Conservation (phyloP, 768 basidiomycete genomes). For the Albatrellus ellisii region DNA sequence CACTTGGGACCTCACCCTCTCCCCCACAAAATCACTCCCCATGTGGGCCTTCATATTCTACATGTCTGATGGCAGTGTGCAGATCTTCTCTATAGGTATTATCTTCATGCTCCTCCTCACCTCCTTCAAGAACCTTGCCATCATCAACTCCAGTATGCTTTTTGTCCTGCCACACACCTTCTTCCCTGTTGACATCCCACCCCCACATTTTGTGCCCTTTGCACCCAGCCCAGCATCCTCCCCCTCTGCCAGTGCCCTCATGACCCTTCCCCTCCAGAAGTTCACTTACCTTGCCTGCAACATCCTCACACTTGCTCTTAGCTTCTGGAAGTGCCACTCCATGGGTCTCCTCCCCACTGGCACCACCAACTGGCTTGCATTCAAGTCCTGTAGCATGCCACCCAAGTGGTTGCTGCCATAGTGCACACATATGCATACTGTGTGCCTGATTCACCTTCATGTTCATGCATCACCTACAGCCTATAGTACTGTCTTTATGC, state of each 20-base stretch:
- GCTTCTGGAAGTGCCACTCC: conserved; percentile 84
- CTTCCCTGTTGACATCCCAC: too few relatives aligned
- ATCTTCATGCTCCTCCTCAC: conserved; percentile 84
- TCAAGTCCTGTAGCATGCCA: conserved; percentile 68
- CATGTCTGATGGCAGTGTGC: conserved; percentile 93
- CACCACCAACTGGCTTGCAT: conserved; percentile 90
- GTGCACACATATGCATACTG: too few relatives aligned
- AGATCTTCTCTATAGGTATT: conserved; percentile 95
- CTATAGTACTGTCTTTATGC: too few relatives aligned
- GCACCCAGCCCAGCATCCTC: too few relatives aligned
- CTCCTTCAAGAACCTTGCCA: conserved; percentile 73
- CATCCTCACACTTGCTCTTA: conserved; percentile 64
- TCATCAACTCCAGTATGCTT: conserved; percentile 68
- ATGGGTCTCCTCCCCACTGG: conserved; percentile 90
- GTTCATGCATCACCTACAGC: too few relatives aligned
- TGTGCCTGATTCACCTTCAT: too few relatives aligned
- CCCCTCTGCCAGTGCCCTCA: too few relatives aligned
- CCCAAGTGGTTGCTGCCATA: conserved; percentile 19
- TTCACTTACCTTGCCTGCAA: conserved; percentile 61
- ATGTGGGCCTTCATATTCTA: conserved; percentile 99
- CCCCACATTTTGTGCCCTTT: too few relatives aligned
- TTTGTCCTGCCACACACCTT: too few relatives aligned
- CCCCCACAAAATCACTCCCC: conserved; percentile 81
- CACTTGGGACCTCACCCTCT: conserved; percentile 76
- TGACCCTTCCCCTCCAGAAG: conserved; percentile 55